Evolutionary conservation across 768 basidiomycete genomes (phyloP).

Genomic region (Russula earlei): DNA sequence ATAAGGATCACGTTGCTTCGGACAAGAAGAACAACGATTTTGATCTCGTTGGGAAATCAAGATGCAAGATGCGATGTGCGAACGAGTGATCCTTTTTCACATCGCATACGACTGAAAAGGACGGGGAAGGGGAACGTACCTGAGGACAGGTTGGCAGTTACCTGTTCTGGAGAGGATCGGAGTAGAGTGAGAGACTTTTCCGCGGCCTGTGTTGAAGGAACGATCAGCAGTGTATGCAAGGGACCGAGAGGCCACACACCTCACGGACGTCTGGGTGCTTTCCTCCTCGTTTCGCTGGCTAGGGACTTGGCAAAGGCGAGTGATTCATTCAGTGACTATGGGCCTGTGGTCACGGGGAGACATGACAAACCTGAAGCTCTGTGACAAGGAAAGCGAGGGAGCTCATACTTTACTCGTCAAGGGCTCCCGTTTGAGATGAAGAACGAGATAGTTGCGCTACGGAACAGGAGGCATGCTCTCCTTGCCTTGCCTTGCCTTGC

Average conservation of each 20-base stretch:
- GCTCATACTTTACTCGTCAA: conserved; percentile 36
- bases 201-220: conserved; percentile 45
- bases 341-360: not conserved
- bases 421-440: no score
- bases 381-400: conserved; percentile 63
- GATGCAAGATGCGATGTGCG: no score
- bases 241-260: conserved; percentile 35
- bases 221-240: not conserved
- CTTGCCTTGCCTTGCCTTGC: no score
- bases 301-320: conserved; percentile 46
- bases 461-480: no score
- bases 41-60: no score
- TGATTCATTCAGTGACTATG: not conserved
- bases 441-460: no score
- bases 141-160: conserved; percentile 58
- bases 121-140: conserved; percentile 34
- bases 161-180: conserved; percentile 74
- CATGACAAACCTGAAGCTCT: conserved; percentile 50
- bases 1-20: no score
- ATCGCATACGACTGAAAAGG: not conserved
- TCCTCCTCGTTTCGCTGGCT: conserved; percentile 79
- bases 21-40: not conserved
- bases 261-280: conserved; percentile 91
- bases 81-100: not conserved
- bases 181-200: conserved; percentile 80